A percentile compares a stretch with the other conserved stretches of the same genome.
phyloP scores from a whole-genome alignment of 164 flowering plant species.

The Piper longum region DNA sequence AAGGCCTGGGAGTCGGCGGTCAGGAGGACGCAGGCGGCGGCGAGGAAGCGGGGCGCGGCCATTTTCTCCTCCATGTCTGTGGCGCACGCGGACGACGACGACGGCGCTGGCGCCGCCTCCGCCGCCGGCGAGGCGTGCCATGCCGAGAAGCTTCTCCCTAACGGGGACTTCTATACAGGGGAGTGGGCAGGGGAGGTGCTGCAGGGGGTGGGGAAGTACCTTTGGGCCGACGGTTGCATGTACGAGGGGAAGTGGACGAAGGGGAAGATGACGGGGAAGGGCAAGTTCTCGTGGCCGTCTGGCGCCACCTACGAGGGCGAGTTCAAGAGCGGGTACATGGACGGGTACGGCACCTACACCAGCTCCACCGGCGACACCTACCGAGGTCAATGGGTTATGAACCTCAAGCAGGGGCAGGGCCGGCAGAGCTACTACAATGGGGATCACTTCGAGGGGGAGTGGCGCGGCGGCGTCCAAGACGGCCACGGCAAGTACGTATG shows the following conservation, averaged over 20 bases:
- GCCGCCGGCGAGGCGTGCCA: conserved; percentile 15
- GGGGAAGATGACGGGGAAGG: conserved; percentile 62
- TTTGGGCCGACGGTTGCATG: conserved; percentile 91
- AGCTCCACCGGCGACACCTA: conserved; percentile 51
- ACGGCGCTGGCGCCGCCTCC: conserved; percentile 19
- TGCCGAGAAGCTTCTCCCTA: conserved; percentile 39
- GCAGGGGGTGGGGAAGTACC: conserved; percentile 62
- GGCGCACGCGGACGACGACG: conserved; percentile 46
- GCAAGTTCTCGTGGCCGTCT: conserved; percentile 76
- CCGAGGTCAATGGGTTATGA: conserved; percentile 58
- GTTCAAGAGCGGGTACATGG: conserved; percentile 70
- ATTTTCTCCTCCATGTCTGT: conserved; percentile 13
- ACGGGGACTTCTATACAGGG: conserved; percentile 78
- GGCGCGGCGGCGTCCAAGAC: conserved; percentile 60
- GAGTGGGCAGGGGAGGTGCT: conserved; percentile 48
- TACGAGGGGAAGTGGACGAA: conserved; percentile 71
- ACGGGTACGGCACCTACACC: conserved; percentile 66
- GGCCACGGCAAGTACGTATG: conserved; percentile 72
- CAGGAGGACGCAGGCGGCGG: conserved; percentile 1
- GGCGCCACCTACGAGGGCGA: conserved; percentile 88
- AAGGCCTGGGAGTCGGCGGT: conserved; percentile 7
- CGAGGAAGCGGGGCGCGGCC: neutral
- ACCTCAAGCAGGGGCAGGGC: conserved; percentile 68
- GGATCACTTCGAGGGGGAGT: conserved; percentile 71
- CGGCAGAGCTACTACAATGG: conserved; percentile 46